A percentile compares a stretch with the other conserved stretches of the same genome.
Evolutionary conservation across 345 rosid species (phyloP).

Genomic region (Reutealis trisperma): DNA sequence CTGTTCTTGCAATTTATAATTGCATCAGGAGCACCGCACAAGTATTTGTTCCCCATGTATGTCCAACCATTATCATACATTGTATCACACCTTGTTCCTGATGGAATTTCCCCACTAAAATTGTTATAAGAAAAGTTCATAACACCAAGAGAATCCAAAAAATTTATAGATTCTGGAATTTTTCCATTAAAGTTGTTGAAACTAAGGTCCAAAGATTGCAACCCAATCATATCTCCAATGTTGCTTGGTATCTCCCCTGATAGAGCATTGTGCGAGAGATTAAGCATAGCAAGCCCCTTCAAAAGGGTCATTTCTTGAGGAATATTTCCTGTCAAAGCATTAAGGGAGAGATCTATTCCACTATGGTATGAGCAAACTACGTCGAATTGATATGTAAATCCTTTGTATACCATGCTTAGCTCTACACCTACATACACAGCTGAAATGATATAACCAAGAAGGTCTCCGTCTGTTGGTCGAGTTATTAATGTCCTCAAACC

Average conservation of each 20-base stretch:
- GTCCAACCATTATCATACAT: conserved; percentile 22
- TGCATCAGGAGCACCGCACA: conserved; percentile 20
- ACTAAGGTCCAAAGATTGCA: conserved; percentile 25
- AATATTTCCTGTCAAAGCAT: conserved; percentile 15
- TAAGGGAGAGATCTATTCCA: conserved; percentile 18
- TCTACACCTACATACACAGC: conserved; percentile 8
- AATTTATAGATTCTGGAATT: conserved; percentile 16
- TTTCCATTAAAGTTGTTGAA: conserved; percentile 18
- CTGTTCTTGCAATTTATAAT: background rate
- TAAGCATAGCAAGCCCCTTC: conserved; percentile 14
- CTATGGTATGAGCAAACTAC: conserved; percentile 13
- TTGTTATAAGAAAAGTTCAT: conserved; percentile 21
- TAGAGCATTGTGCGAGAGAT: conserved; percentile 18
- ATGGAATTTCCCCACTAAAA: conserved; percentile 20
- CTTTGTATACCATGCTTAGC: conserved; percentile 14
- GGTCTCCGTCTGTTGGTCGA: conserved; percentile 9
- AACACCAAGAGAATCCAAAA: conserved; percentile 9
- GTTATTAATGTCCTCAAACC: conserved; percentile 5
- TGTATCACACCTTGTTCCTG: conserved; percentile 25
- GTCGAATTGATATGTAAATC: background rate
- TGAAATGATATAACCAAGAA: conserved; percentile 11
- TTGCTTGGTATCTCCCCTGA: conserved; percentile 7
- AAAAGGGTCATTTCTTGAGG: conserved; percentile 14
- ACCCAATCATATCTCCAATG: conserved; percentile 20
- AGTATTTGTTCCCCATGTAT: conserved; percentile 24